Conservation (phyloP, 208 protist species). For the Trypanosoma cruzi region DNA sequence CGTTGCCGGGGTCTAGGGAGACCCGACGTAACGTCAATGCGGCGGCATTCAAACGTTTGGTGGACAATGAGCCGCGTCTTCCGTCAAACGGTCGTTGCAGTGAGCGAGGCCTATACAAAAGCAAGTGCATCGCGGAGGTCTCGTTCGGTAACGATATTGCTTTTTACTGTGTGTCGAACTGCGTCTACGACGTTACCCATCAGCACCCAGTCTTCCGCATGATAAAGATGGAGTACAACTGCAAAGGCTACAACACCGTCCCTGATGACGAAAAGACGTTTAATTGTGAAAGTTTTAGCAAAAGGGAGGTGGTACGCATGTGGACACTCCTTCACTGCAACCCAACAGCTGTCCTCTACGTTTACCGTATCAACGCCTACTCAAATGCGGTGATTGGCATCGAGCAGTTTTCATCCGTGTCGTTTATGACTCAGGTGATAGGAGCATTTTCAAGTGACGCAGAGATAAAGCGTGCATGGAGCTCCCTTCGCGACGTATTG, state of each 20-base stretch:
- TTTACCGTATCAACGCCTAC: slow-evolving; percentile 66
- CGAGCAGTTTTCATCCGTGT: slow-evolving; percentile 27
- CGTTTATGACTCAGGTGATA: slow-evolving; percentile 28
- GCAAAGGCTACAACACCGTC: slow-evolving; percentile 30
- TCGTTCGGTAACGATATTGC: slow-evolving; percentile 20
- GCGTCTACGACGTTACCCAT: slow-evolving; percentile 19
- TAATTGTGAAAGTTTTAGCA: slow-evolving; percentile 56
- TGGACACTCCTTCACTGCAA: slow-evolving; percentile 58
- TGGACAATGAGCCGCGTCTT: slow-evolving; percentile 27
- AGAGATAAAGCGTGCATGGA: slow-evolving; percentile 32
- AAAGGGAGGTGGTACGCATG: slow-evolving; percentile 51
- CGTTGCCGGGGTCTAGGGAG: slow-evolving; percentile 17
- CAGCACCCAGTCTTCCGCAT: slow-evolving; percentile 44
- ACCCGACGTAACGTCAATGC: slow-evolving; percentile 30
- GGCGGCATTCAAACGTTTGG: slow-evolving; percentile 25
- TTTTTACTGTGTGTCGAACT: slow-evolving; percentile 23
- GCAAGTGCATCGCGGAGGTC: slow-evolving; percentile 26
- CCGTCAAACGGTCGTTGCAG: slow-evolving; percentile 29
- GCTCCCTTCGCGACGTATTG: slow-evolving; percentile 31
- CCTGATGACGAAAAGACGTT: slow-evolving; percentile 28
- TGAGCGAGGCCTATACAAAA: not conserved
- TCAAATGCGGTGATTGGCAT: slow-evolving; percentile 36
- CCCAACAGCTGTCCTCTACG: slow-evolving; percentile 43
- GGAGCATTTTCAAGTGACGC: slow-evolving; percentile 13
- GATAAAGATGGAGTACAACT: slow-evolving; percentile 82